These are phyloP conservation scores for Saprolegnia parasitica DNA, from an alignment of 352 stramenopile species.

Conservation along the genomic window DNA sequence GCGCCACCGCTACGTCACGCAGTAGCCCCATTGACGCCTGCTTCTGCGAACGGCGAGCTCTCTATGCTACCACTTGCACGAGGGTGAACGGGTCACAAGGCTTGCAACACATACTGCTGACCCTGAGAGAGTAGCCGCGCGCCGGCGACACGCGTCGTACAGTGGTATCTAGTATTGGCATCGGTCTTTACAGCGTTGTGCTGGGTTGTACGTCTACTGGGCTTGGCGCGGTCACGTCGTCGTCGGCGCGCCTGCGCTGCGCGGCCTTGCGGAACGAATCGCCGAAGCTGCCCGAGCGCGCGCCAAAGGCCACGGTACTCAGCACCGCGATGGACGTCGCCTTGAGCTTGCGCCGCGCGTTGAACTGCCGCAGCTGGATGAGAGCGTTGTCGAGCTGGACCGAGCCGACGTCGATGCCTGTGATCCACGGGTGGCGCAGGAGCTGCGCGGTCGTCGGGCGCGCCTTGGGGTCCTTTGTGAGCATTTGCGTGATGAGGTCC, in stretches of 20 bases:
- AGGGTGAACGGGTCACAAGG: too few species aligned
- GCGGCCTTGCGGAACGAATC: slow-evolving; percentile 4
- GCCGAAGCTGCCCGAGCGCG: background rate
- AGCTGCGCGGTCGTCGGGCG: slow-evolving; percentile 46
- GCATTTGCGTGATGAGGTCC: slow-evolving; percentile 25
- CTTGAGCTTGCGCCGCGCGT: slow-evolving; percentile 82
- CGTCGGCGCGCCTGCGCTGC: background rate
- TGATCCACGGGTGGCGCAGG: slow-evolving; percentile 73
- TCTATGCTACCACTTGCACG: too few species aligned
- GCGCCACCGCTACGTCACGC: background rate
- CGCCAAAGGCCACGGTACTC: slow-evolving; percentile 10
- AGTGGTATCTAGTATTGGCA: too few species aligned
- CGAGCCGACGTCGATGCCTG: slow-evolving; percentile 56
- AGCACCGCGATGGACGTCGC: slow-evolving; percentile 80
- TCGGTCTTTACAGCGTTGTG: background rate
- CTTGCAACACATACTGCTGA: too few species aligned
- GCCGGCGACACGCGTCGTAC: too few species aligned
- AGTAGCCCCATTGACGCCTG: too few species aligned
- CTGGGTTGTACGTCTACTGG: background rate
- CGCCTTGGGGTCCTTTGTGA: slow-evolving; percentile 22
- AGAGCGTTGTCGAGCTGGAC: slow-evolving; percentile 71
- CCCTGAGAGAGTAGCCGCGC: too few species aligned
- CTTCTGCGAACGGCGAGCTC: too few species aligned
- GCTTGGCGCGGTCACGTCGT: background rate
- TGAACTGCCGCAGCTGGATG: slow-evolving; percentile 73